Base-by-base conservation (phyloP, 306 rosid genomes). In the Citrullus amarus region DNA sequence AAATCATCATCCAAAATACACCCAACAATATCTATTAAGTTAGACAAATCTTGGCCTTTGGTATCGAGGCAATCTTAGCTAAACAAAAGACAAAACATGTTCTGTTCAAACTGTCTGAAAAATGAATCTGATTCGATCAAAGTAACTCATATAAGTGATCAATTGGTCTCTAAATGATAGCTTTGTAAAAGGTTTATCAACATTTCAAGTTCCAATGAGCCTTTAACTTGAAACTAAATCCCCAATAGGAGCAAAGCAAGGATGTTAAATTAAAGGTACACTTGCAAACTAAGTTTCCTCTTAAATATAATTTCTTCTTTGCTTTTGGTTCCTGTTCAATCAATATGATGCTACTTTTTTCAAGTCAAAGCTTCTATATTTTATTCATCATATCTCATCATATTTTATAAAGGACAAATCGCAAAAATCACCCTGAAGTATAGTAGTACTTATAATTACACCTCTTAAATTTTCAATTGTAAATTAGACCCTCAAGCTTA, bases 201-300 rank as follows among this genome's bases (percentile, higher is more conserved):
- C 22, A 63, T 66, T 66, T 39, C 73, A 66, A 66, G 50, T 66
- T 66, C 73, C 73, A 66, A 66, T 66, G 73, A 66, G 50, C 51
- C 73, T 39, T 66, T 66, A 66, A 66, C 51, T 66, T 66, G 51
- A 66, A 66, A 66, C 73, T 41, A 38, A 39, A 38, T 39, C 9
- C 38, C 51, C 14, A 38, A 66, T 6, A 66, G 30, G 25, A 66
- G 13, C 28, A 66, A 66, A 66, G 73, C 30, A 39, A 66, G 51
- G 16, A 66, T 3, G 50, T 63, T 15, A 28, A 6, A 61, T 61
- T 12, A 32, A 8, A 65, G 44, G 6, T 18, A 39, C 73, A 66
- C 73, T 66, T 66, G 51, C 28, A 18, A 4, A 39, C 51, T 39
- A 66, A 66, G 73, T 66, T 66, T 66, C 73, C 73, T 66, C 50